Percentiles rank a stretch among this genome's conserved stretches.
phyloP scores from a whole-genome alignment of 2,329 filamentous ascomycete genomes.

The Claviceps digitariae region DNA sequence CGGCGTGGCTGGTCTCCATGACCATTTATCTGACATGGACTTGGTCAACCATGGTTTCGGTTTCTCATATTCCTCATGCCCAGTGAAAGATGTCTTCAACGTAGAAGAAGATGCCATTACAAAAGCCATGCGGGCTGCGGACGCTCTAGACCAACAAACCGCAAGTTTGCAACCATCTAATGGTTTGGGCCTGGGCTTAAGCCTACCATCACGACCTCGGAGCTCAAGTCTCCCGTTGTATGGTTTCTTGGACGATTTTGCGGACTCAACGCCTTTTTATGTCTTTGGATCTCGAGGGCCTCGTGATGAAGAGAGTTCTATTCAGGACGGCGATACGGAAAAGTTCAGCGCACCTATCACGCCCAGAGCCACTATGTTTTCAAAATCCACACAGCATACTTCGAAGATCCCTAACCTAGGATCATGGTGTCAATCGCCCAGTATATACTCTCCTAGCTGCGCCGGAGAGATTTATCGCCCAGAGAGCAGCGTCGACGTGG shows the following conservation, averaged over 20 bases:
- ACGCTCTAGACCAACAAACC: constrained; percentile 42
- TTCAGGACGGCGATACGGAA: constrained; percentile 9
- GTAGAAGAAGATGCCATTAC: constrained; percentile 37
- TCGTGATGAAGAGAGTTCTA: constrained; percentile 11
- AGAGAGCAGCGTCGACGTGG: constrained; percentile 7
- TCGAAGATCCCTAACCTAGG: constrained; percentile 4
- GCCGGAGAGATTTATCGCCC: constrained; percentile 20
- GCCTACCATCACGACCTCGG: constrained; percentile 24
- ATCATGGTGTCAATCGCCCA: constrained; percentile 10
- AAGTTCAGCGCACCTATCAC: constrained; percentile 9
- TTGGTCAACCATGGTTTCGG: constrained; percentile 5
- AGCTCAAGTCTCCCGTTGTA: constrained; percentile 38
- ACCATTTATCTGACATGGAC: constrained; percentile 10
- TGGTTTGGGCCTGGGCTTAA: constrained; percentile 38
- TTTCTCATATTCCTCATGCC: too few species aligned
- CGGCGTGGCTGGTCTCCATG: constrained; percentile 28
- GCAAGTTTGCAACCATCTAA: constrained; percentile 36
- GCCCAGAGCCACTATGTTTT: constrained; percentile 17
- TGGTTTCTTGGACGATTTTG: constrained; percentile 27
- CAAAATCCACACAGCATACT: constrained; percentile 14
- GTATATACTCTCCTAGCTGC: constrained; percentile 18
- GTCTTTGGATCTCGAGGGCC: constrained; percentile 27
- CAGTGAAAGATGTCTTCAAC: constrained; percentile 22
- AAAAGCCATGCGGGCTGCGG: constrained; percentile 44
- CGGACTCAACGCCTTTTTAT: constrained; percentile 32